These are phyloP conservation scores for Hypoxylon sp. DNA, from an alignment of 2,329 filamentous ascomycete genomes.

Conservation along the genomic window DNA sequence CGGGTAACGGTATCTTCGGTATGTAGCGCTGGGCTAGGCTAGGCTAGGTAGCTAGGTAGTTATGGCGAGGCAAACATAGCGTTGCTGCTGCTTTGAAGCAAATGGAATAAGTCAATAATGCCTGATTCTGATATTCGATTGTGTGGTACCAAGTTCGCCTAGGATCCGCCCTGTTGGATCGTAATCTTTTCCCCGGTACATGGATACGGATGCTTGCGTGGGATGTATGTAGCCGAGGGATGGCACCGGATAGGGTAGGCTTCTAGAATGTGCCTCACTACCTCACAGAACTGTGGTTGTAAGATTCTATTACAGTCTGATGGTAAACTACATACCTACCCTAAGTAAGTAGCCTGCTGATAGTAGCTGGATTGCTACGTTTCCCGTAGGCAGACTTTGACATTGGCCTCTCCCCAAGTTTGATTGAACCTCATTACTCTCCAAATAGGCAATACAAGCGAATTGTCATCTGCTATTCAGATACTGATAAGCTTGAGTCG, in stretches of 20 bases:
- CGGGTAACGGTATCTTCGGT: conserved; percentile 14
- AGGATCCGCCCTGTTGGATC: conserved; percentile 28
- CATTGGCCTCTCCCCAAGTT: not conserved
- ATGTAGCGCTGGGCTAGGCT: too few species aligned
- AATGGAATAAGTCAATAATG: conserved; percentile 17
- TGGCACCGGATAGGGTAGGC: not conserved
- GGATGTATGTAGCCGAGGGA: conserved; percentile 18
- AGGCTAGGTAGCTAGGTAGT: conserved; percentile 7
- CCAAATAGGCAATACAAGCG: not conserved
- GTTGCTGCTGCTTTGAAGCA: conserved; percentile 16
- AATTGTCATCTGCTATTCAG: not conserved
- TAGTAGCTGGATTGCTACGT: not conserved
- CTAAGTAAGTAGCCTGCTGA: not conserved
- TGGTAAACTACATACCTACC: too few species aligned
- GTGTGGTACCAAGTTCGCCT: conserved; percentile 42
- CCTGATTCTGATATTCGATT: conserved; percentile 18
- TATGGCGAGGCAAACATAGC: conserved; percentile 29
- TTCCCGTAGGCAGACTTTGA: not conserved
- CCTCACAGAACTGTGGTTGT: not conserved
- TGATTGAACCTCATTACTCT: not conserved
- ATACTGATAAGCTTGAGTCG: not conserved
- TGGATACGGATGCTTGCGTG: conserved; percentile 30
- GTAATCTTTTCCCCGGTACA: conserved; percentile 3
- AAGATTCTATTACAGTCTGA: not conserved
- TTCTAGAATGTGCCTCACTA: conserved; percentile 18